Evolutionary conservation across 371 early-diverging fungal genomes (phyloP).

Genomic region (Haplosporangium sp.): DNA sequence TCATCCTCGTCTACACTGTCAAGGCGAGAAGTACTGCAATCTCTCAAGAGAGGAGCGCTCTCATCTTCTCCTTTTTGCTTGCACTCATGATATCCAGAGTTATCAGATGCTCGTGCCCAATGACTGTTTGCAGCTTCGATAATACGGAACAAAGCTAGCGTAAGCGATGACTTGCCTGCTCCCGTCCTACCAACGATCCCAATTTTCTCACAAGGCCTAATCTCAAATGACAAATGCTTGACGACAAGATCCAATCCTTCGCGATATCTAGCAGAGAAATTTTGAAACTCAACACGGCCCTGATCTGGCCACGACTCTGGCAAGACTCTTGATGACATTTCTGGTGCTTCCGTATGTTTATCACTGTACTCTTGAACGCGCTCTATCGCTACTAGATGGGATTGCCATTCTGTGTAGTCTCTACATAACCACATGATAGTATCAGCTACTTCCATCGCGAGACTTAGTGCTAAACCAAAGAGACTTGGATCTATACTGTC

Average conservation of each 20-base stretch:
- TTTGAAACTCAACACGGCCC: constrained; percentile 70
- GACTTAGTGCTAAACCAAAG: constrained; percentile 81
- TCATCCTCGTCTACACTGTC: constrained; percentile 54
- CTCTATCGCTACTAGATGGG: constrained; percentile 62
- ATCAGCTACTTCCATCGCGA: constrained; percentile 68
- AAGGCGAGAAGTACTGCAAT: too few relatives aligned
- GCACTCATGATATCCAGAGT: constrained; percentile 26
- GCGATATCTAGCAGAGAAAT: constrained; percentile 73
- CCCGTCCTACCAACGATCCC: constrained; percentile 72
- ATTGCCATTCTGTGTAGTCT: constrained; percentile 74
- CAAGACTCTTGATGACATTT: constrained; percentile 59
- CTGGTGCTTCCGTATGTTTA: constrained; percentile 83
- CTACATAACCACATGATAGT: constrained; percentile 82
- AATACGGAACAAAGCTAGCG: constrained; percentile 74
- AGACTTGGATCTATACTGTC: constrained; percentile 74
- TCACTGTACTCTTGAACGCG: constrained; percentile 86
- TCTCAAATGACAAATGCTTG: constrained; percentile 69
- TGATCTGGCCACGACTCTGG: constrained; percentile 77
- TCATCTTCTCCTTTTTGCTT: background rate
- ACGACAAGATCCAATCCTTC: constrained; percentile 74
- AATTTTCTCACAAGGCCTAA: constrained; percentile 64
- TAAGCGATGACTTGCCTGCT: constrained; percentile 74
- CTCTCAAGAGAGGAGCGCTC: constrained; percentile 13
- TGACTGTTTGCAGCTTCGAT: constrained; percentile 64
- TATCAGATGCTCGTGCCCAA: constrained; percentile 42